Conservation (phyloP, 345 rosid species). For the Melaleuca alternifolia region DNA sequence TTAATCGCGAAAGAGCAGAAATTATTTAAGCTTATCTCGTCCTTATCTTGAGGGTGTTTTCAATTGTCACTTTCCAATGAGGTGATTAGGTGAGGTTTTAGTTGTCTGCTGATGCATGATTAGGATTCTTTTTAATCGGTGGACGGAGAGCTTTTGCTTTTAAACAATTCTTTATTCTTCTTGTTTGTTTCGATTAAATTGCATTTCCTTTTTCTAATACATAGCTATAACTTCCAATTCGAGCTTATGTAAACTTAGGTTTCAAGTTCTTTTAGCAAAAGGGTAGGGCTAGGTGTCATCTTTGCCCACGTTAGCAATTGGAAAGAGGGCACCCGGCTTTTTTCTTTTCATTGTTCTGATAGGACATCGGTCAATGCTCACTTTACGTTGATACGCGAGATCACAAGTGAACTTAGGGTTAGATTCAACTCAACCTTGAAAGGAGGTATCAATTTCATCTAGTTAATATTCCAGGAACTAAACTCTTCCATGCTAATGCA, state of each 20-base stretch:
- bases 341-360: background rate
- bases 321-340: background rate
- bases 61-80: background rate
- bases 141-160: background rate
- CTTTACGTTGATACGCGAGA: background rate
- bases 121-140: background rate
- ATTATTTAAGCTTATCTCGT: constrained; percentile 16
- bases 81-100: constrained; percentile 12
- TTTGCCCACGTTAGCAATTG: background rate
- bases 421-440: background rate
- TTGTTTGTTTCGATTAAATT: background rate
- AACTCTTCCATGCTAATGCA: background rate
- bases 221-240: background rate
- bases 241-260: background rate
- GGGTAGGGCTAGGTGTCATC: background rate
- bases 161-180: background rate
- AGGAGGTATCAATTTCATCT: background rate
- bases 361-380: background rate
- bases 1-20: background rate
- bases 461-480: background rate
- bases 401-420: background rate
- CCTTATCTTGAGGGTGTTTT: constrained; percentile 1
- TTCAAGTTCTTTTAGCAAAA: background rate
- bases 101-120: constrained; percentile 8
- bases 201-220: background rate